Conservation (phyloP, 225 moss, liverwort and hornwort species). For the Thuidium tamariscinum region DNA sequence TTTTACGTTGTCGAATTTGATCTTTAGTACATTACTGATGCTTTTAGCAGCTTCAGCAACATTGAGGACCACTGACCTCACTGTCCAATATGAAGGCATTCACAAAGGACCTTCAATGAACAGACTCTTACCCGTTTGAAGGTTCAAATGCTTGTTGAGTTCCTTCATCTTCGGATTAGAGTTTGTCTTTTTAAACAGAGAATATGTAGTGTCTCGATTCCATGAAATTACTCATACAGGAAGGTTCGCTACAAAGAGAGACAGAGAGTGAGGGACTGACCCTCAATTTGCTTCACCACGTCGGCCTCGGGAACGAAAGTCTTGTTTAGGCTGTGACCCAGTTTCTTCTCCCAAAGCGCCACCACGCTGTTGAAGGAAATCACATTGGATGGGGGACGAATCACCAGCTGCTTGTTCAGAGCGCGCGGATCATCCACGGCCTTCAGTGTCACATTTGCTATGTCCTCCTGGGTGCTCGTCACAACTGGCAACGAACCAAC, state of each 20-base stretch:
- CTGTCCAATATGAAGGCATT: too few relatives aligned
- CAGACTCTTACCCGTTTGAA: background rate
- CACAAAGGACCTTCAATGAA: background rate
- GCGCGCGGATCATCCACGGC: slow-evolving; percentile 1
- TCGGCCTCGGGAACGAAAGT: background rate
- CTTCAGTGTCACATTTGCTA: background rate
- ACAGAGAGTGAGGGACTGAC: background rate
- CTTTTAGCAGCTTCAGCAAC: background rate
- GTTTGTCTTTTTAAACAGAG: background rate
- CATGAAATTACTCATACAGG: background rate
- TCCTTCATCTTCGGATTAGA: background rate
- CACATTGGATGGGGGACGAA: background rate
- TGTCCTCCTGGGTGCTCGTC: background rate
- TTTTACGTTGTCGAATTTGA: background rate
- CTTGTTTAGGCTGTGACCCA: slow-evolving; percentile 3
- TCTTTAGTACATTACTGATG: background rate
- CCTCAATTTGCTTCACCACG: background rate
- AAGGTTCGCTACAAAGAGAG: background rate
- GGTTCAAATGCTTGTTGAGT: background rate
- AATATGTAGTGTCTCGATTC: background rate
- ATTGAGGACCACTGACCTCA: background rate
- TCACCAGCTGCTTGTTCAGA: background rate
- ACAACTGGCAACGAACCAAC: background rate
- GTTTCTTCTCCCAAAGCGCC: slow-evolving; percentile 12
- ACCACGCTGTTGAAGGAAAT: background rate